phyloP scores from a whole-genome alignment of 306 rosid species.

The Lathyrus oleraceus region DNA sequence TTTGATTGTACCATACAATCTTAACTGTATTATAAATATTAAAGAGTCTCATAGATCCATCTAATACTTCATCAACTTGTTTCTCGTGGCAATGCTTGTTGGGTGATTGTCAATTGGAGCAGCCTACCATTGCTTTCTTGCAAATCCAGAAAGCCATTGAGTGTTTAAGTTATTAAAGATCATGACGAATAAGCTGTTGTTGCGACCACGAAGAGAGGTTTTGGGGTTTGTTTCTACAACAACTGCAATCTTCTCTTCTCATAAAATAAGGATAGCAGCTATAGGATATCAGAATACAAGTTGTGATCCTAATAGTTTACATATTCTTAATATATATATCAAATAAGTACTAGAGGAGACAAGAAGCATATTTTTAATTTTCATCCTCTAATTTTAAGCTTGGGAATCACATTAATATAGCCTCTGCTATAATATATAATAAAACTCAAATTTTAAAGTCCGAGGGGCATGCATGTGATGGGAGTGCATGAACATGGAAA shows the following conservation, averaged over 20 bases:
- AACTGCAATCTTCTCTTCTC: background rate
- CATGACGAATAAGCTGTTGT: background rate
- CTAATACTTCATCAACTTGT: too few species aligned
- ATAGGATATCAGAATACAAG: background rate
- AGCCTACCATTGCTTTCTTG: too few species aligned
- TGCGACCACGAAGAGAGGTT: background rate
- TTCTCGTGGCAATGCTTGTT: too few species aligned
- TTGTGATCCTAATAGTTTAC: background rate
- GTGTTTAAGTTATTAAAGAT: too few species aligned
- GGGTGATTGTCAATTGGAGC: too few species aligned
- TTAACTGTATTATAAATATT: too few species aligned
- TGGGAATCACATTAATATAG: background rate
- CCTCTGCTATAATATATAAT: background rate
- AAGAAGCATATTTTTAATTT: conserved; percentile 16
- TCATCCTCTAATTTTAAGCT: background rate
- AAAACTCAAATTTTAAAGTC: background rate
- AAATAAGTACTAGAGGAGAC: conserved; percentile 28
- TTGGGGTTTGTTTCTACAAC: background rate
- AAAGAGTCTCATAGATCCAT: too few species aligned
- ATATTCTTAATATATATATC: conserved; percentile 19
- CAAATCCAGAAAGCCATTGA: too few species aligned
- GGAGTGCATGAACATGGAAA: conserved; percentile 17
- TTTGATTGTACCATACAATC: too few species aligned
- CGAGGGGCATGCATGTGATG: background rate
- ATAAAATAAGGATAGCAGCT: background rate